phyloP scores from a whole-genome alignment of 495 filamentous ascomycete species.

The Staphylotrichum longicolle region DNA sequence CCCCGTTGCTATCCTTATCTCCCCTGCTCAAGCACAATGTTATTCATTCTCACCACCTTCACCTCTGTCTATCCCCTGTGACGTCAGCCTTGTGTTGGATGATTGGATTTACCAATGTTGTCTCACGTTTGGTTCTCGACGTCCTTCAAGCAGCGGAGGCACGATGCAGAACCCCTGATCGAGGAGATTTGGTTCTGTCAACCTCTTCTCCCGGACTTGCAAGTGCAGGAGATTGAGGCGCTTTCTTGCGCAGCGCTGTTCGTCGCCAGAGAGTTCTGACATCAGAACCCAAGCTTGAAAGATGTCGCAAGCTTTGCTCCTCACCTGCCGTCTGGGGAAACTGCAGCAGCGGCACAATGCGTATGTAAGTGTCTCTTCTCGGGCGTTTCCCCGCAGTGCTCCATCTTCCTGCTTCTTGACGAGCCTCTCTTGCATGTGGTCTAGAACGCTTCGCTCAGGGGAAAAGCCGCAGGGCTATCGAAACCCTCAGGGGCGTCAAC shows the following conservation, averaged over 20 bases:
- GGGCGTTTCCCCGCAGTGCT: constrained; percentile 28
- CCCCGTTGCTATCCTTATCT: constrained; percentile 9
- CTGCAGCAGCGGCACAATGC: constrained; percentile 23
- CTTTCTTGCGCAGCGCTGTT: no score
- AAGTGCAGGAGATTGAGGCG: no score
- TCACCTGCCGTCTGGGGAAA: constrained; percentile 18
- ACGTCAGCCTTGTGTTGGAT: neutral
- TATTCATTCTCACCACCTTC: neutral
- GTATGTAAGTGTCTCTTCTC: constrained; percentile 21
- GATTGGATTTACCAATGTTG: constrained; percentile 15
- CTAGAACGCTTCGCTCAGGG: constrained; percentile 6
- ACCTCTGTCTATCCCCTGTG: constrained; percentile 1
- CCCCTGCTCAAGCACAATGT: neutral
- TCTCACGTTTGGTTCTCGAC: constrained; percentile 6
- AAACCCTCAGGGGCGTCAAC: neutral
- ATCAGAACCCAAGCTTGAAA: no score
- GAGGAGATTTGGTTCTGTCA: constrained; percentile 3
- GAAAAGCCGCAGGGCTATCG: neutral
- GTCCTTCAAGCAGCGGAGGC: neutral
- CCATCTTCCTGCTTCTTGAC: constrained; percentile 10
- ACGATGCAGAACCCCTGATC: neutral
- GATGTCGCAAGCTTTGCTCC: neutral
- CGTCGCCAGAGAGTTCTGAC: no score
- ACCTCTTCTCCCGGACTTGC: neutral
- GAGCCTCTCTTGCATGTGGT: constrained; percentile 2